Base-by-base conservation (phyloP, 2,329 filamentous ascomycete genomes). In the Escovopsis sp. region DNA sequence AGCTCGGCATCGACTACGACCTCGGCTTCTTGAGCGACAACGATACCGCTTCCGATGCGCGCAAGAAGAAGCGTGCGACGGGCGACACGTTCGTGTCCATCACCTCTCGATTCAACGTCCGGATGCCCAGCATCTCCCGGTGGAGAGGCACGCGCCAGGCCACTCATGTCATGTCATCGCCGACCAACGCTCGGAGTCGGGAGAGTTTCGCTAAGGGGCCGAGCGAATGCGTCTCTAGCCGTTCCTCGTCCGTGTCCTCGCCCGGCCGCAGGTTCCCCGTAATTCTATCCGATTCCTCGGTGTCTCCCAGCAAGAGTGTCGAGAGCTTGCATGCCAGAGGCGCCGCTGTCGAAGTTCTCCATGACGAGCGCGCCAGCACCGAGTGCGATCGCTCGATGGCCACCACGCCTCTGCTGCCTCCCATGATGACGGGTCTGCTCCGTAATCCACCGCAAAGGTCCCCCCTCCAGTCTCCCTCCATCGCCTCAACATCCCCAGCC, bases 361-460 rank as follows among this genome's bases (percentile, higher is more conserved):
- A 47, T 46, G 65, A 53, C 44, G 65, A 60, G 43, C 65, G 59
- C 50, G 65, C 51, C 55, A 76, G 51, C 59, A 73, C 62, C 60
- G 76, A 64, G 63, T 78, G 63, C 57, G 77, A 63, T 64, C 70
- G 73, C 39, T 62, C 64, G 35, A 56, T 84, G 50, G 81, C 84
- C 0, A 81, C 81, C 4, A 95, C 88, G 3, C 89, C 88, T 33
- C 70, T 95, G 7, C 70, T 95, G 2, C 88, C 88, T 7, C 88
- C 88, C 0, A 70, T 91, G 31, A 74, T 93, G 65, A 78, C 74
- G 25, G 72, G 74, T 42, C 62, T 69, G 16, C 63, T 71, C 30
- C 61, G 66, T 36, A 61, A 74, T 35, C 70, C 76, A 1, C 71
- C 72, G 1, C 67, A 81, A 29, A 73, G 84, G 44, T 93, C 86